Conservation (phyloP, 2,329 filamentous ascomycete genomes). For the Pyricularia pennisetigena region DNA sequence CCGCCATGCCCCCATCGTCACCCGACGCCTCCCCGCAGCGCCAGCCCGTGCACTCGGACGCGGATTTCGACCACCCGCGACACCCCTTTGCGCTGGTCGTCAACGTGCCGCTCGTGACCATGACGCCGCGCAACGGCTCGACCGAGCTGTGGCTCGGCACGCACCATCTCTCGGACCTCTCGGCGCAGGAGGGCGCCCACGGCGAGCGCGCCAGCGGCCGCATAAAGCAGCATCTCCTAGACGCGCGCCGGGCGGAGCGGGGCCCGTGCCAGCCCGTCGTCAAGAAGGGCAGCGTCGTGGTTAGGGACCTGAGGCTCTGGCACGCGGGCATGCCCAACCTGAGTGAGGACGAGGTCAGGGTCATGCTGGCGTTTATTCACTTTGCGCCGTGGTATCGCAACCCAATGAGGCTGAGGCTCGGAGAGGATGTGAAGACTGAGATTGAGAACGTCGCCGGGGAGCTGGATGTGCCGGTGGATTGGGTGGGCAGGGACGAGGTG, state of each 20-base stretch:
- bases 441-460: not conserved
- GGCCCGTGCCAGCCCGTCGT: constrained; percentile 33
- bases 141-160: constrained; percentile 53
- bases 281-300: constrained; percentile 35
- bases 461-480: not conserved
- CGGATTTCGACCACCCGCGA: constrained; percentile 44
- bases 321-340: constrained; percentile 43
- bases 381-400: constrained; percentile 26
- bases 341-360: constrained; percentile 27
- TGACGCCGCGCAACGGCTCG: constrained; percentile 40
- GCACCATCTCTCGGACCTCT: constrained; percentile 23
- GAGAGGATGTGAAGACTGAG: not conserved
- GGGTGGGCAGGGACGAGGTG: not conserved
- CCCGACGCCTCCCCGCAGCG: constrained; percentile 26
- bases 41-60: constrained; percentile 50
- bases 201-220: constrained; percentile 41
- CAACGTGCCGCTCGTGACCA: constrained; percentile 41
- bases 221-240: constrained; percentile 31
- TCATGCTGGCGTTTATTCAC: constrained; percentile 30
- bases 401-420: not conserved
- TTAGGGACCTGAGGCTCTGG: constrained; percentile 53
- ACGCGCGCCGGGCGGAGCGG: constrained; percentile 23
- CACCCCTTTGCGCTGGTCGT: constrained; percentile 45
- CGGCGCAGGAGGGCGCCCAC: constrained; percentile 36
- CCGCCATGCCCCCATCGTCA: constrained; percentile 40